Conservation (phyloP, 176 grass and related monocot species). For the Ensete ventricosum region DNA sequence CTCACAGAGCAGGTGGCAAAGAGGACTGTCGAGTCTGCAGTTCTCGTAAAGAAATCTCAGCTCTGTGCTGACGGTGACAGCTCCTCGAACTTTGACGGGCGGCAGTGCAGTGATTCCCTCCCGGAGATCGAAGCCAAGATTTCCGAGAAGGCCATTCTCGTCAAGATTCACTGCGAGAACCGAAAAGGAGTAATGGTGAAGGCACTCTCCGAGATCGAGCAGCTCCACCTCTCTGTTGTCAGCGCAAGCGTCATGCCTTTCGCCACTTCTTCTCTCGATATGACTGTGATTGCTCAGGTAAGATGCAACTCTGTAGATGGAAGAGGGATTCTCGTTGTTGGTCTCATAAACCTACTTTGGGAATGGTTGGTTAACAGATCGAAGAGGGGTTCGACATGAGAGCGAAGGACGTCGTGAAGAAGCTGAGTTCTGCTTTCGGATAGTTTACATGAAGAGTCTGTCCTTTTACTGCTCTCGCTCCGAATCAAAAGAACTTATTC, state of each 20-base stretch:
- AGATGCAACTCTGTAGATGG: not conserved
- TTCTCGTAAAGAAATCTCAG: conserved; percentile 70
- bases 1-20: conserved; percentile 51
- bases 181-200: conserved; percentile 59
- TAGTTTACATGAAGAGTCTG: conserved; percentile 8
- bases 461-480: too few species aligned
- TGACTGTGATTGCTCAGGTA: conserved; percentile 79
- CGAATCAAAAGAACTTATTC: too few species aligned
- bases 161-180: conserved; percentile 94
- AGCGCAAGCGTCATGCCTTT: conserved; percentile 80
- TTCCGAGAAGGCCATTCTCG: conserved; percentile 49
- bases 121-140: conserved; percentile 86
- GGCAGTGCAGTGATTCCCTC: conserved; percentile 18
- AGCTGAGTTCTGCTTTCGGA: conserved; percentile 65
- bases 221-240: conserved; percentile 52
- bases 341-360: too few species aligned
- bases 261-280: conserved; percentile 55
- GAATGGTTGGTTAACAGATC: conserved; percentile 36
- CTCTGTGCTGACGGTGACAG: conserved; percentile 42
- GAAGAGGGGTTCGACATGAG: conserved; percentile 60
- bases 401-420: conserved; percentile 83
- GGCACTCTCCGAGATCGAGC: conserved; percentile 50
- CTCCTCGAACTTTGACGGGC: conserved; percentile 47
- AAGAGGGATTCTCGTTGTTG: conserved; percentile 34
- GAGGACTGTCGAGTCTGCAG: conserved; percentile 61